Base-by-base conservation (phyloP, 306 rosid genomes). In the Ceratonia siliqua region DNA sequence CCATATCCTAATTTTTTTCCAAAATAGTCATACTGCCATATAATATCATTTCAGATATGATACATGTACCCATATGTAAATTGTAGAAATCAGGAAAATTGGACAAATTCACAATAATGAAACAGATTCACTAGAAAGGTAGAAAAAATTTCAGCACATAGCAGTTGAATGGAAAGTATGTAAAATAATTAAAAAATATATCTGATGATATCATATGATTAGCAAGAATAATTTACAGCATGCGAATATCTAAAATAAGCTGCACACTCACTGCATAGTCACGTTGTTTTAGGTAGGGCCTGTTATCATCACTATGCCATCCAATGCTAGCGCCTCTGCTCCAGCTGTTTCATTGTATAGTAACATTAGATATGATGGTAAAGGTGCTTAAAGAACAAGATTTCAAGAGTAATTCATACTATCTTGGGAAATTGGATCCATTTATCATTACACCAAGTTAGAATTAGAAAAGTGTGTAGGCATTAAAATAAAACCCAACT, bases 291-390 rank as follows among this genome's bases (percentile, higher is more conserved):
- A 94, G 90, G 71, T 94, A 94, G 11, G 95, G 90, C 62, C 93
- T 78, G 78, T 94, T 94, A 79, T 94, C 95, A 75, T 94, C 98
- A 78, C 95, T 88, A 81, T 94, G 98, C 95, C 97, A 94, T 61
- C 97, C 98, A 82, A 94, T 94, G 89, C 88, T 87, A 46, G 98
- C 86, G 68, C 97, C 98, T 82, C 59, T 86, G 52, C 73, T 74
- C 96, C 97, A 94, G 73, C 98, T 91, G 88, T 82, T 65, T 48
- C 74, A 74, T 25, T 13, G 62, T 20, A 58, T 41, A 65, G 83
- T 10, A 38, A 67, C 63, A 79, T 50, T 8, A 76, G 50, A 32
- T 12, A 76, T 58, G 5, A 36, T 49, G 36, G 36, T 42, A 52
- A 63, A 77, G 73, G 53, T 22, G 14, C 21, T 25, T 6, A 25